Percentiles rank a stretch among this genome's conserved stretches.
phyloP scores from a whole-genome alignment of 2,329 filamentous ascomycete genomes.

The Lachnellula arida region DNA sequence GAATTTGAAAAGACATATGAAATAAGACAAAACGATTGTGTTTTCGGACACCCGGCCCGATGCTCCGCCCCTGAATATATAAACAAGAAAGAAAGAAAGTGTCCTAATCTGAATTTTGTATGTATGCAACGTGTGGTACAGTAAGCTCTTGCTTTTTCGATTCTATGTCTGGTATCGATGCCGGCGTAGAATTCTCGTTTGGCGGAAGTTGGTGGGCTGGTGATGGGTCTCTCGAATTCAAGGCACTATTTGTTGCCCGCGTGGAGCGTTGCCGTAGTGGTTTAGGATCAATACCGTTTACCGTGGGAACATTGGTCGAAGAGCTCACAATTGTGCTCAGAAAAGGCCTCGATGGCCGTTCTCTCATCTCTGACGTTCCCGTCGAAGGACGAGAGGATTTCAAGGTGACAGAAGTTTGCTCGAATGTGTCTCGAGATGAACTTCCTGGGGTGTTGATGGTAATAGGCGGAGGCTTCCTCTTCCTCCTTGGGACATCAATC shows the following conservation, averaged over 20 bases:
- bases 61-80: background rate
- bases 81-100: background rate
- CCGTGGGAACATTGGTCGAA: slow-evolving; percentile 15
- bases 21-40: slow-evolving; percentile 3
- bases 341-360: slow-evolving; percentile 16
- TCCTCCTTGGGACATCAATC: slow-evolving; percentile 15
- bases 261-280: slow-evolving; percentile 15
- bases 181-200: slow-evolving; percentile 20
- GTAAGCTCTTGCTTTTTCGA: slow-evolving; percentile 46
- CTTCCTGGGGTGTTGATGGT: slow-evolving; percentile 13
- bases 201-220: slow-evolving; percentile 14
- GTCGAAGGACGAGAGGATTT: slow-evolving; percentile 2
- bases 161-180: slow-evolving; percentile 14
- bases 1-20: slow-evolving; percentile 2
- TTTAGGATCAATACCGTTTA: slow-evolving; percentile 4
- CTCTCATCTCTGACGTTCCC: slow-evolving; percentile 14
- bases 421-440: slow-evolving; percentile 19
- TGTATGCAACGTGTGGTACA: slow-evolving; percentile 36
- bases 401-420: slow-evolving; percentile 24
- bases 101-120: slow-evolving; percentile 10
- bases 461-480: slow-evolving; percentile 25
- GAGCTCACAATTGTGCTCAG: slow-evolving; percentile 25
- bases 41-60: background rate
- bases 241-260: slow-evolving; percentile 14
- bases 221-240: slow-evolving; percentile 14